Conservation (phyloP, 2,329 filamentous ascomycete species). For the Verticillium tricorpus region DNA sequence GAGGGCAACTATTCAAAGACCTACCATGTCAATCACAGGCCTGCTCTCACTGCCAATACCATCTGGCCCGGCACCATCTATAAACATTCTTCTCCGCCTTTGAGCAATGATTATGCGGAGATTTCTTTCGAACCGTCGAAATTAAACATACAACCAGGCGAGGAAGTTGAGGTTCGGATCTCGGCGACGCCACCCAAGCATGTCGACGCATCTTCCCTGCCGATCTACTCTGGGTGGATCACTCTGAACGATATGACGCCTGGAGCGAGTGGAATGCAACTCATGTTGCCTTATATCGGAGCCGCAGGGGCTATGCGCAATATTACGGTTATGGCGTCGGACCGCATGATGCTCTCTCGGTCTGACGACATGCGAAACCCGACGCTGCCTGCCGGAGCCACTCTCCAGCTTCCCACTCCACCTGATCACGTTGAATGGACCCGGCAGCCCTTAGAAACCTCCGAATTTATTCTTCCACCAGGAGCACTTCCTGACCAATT, state of each 20-base stretch:
- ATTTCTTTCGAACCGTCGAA: conserved; percentile 3
- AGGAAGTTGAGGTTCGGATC: conserved; percentile 36
- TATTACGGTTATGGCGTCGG: conserved; percentile 4
- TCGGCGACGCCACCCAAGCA: conserved; percentile 33
- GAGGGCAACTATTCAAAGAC: conserved; percentile 39
- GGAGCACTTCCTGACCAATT: conserved; percentile 6
- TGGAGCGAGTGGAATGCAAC: conserved; percentile 13
- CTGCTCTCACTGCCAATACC: conserved; percentile 35
- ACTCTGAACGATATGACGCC: conserved; percentile 31
- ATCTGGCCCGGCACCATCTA: conserved; percentile 30
- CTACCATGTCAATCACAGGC: conserved; percentile 46
- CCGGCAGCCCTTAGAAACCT: neutral
- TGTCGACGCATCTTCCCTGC: conserved; percentile 24
- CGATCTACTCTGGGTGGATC: conserved; percentile 40
- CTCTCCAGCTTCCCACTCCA: conserved; percentile 6
- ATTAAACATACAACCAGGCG: conserved; percentile 4
- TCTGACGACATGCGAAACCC: conserved; percentile 3
- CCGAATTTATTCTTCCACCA: conserved; percentile 1
- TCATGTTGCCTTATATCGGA: conserved; percentile 9
- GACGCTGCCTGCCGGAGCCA: conserved; percentile 3
- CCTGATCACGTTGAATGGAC: conserved; percentile 4
- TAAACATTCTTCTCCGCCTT: conserved; percentile 22
- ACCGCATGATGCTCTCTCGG: conserved; percentile 1
- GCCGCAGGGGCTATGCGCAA: conserved; percentile 8
- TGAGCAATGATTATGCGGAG: conserved; percentile 24